Percentiles rank a stretch among this genome's conserved stretches.
phyloP scores from a whole-genome alignment of 202 grass and related monocot genomes.

The Panicum virgatum region DNA sequence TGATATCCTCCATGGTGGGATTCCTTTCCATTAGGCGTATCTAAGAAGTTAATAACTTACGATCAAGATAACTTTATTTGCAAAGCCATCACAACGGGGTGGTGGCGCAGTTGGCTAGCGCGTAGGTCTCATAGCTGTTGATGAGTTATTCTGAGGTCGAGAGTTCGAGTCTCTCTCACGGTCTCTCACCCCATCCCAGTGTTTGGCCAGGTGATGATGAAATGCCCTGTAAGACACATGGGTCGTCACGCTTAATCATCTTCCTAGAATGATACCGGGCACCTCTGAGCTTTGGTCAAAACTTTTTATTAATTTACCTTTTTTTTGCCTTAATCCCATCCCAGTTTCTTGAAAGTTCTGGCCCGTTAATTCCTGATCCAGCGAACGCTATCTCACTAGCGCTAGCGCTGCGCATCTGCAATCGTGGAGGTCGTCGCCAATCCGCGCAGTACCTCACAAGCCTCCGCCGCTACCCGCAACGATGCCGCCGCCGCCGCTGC shows the following conservation, averaged over 20 bases:
- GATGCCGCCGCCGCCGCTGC: conserved; percentile 27
- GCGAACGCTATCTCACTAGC: neutral
- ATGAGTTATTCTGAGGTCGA: conserved; percentile 49
- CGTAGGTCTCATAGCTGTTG: conserved; percentile 66
- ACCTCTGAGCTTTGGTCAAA: conserved; percentile 22
- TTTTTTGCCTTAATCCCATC: neutral
- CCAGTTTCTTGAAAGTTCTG: neutral
- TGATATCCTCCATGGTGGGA: no score
- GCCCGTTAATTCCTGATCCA: neutral
- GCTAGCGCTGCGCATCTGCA: no score
- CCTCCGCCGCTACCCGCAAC: neutral
- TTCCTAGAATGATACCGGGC: neutral
- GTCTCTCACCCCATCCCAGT: no score
- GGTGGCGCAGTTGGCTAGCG: conserved; percentile 70
- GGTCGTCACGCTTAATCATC: conserved; percentile 26
- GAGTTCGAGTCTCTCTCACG: conserved; percentile 71
- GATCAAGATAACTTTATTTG: no score
- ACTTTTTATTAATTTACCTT: neutral
- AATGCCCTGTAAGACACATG: conserved; percentile 39
- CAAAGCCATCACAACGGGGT: neutral
- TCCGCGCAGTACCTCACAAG: neutral
- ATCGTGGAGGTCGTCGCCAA: neutral
- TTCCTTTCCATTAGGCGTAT: no score
- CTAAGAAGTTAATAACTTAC: no score
- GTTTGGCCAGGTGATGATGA: conserved; percentile 22